Evolutionary conservation across 2,329 filamentous ascomycete species (phyloP).

Genomic region (Lasiodiplodia hormozganensis): DNA sequence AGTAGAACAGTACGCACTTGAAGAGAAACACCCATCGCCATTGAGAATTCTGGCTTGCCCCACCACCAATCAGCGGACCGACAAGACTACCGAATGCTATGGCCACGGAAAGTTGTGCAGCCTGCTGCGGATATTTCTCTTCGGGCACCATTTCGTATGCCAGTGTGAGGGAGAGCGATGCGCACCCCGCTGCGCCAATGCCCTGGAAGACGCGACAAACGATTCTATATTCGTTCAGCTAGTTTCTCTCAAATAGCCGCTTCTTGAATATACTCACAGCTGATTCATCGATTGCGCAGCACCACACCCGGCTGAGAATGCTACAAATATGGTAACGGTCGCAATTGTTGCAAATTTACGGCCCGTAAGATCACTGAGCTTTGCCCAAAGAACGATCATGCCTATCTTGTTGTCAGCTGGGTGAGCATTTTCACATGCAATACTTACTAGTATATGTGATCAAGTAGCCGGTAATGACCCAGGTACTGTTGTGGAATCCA

Average conservation of each 20-base stretch:
- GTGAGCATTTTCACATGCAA: neutral
- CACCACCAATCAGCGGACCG: constrained; percentile 30
- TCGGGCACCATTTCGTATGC: constrained; percentile 39
- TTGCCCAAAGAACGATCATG: constrained; percentile 42
- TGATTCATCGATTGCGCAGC: constrained; percentile 40
- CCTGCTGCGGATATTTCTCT: constrained; percentile 25
- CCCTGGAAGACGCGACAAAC: constrained; percentile 42
- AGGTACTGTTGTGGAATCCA: constrained; percentile 40
- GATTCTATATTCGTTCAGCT: constrained; percentile 34
- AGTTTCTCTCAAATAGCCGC: neutral
- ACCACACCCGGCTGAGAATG: constrained; percentile 42
- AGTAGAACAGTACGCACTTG: constrained; percentile 16
- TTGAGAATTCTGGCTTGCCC: constrained; percentile 3
- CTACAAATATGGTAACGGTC: constrained; percentile 38
- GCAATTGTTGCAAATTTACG: constrained; percentile 37
- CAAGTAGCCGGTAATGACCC: constrained; percentile 44
- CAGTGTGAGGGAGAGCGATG: constrained; percentile 38
- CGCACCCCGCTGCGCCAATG: constrained; percentile 40
- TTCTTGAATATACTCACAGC: constrained; percentile 32
- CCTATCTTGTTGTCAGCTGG: constrained; percentile 31
- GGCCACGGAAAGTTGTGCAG: constrained; percentile 16
- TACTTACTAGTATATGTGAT: constrained; percentile 43
- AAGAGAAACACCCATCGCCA: constrained; percentile 30
- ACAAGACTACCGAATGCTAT: constrained; percentile 23
- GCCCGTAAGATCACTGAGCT: constrained; percentile 43